Percentiles rank a stretch among this genome's conserved stretches.
These are phyloP conservation scores for Periconia sp. DNA, from an alignment of 2,329 filamentous ascomycete species.

Conservation along the genomic window DNA sequence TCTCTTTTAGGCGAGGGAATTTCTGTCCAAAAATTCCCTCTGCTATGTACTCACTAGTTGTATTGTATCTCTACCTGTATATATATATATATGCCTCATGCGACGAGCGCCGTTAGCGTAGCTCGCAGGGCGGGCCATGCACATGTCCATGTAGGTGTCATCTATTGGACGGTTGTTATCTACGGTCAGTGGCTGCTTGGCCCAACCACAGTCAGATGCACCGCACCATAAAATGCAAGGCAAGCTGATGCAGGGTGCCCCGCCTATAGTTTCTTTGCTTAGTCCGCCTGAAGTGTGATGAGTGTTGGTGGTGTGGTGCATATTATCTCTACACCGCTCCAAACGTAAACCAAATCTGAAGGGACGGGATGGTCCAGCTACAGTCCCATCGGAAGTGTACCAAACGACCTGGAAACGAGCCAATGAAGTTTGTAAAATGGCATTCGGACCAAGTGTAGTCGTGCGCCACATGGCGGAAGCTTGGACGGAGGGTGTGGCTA, in stretches of 20 bases:
- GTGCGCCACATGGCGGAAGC: not conserved
- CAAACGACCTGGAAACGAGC: no score
- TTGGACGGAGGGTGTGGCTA: not conserved
- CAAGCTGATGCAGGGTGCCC: not conserved
- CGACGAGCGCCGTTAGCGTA: not conserved
- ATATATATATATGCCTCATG: not conserved
- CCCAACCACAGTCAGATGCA: no score
- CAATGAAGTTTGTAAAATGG: no score
- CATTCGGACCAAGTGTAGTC: not conserved
- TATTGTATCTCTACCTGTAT: constrained; percentile 1
- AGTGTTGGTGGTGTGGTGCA: not conserved
- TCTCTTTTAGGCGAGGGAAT: constrained; percentile 23
- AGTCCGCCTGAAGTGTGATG: not conserved
- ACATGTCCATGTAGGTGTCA: not conserved
- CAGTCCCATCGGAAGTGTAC: no score
- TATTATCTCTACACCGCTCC: not conserved
- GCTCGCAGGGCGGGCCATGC: no score
- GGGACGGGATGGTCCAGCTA: no score
- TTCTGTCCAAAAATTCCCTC: not conserved
- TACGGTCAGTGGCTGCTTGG: not conserved
- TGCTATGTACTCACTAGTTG: constrained; percentile 3
- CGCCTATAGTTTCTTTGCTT: not conserved
- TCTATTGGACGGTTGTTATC: constrained; percentile 7
- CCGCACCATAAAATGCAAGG: not conserved
- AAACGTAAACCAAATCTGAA: not conserved